Percentiles rank a stretch among this genome's conserved stretches.
Conservation (phyloP, 2,329 filamentous ascomycete species). For the Chrysoporthe austroafricana region DNA sequence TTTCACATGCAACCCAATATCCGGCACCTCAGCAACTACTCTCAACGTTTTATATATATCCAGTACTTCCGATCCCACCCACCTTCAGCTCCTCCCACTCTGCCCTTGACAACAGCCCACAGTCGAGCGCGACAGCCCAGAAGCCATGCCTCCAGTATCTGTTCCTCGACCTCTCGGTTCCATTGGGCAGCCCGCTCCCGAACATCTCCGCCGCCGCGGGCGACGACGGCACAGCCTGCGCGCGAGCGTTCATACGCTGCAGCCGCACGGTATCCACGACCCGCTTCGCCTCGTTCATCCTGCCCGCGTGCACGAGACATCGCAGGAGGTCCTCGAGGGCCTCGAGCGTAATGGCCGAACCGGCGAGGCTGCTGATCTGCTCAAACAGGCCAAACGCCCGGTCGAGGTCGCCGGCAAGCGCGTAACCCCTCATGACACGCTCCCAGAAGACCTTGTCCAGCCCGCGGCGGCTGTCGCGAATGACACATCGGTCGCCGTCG, state of each 20-base stretch:
- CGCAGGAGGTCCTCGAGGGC: conserved; percentile 50
- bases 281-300: conserved; percentile 32
- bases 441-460: conserved; percentile 71
- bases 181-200: neutral
- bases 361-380: conserved; percentile 43
- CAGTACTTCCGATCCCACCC: neutral
- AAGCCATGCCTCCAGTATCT: conserved; percentile 55
- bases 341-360: conserved; percentile 46
- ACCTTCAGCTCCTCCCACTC: conserved; percentile 18
- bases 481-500: conserved; percentile 28
- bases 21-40: neutral
- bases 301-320: conserved; percentile 32
- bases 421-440: conserved; percentile 70
- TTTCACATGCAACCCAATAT: neutral
- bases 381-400: conserved; percentile 55
- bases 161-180: conserved; percentile 15
- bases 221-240: conserved; percentile 25
- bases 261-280: conserved; percentile 35
- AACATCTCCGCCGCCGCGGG: conserved; percentile 13
- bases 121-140: conserved; percentile 50
- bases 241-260: conserved; percentile 32
- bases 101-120: conserved; percentile 40
- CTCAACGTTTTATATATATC: neutral
- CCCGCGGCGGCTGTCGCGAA: conserved; percentile 29
- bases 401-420: conserved; percentile 53